A percentile compares a stretch with the other conserved stretches of the same genome.
phyloP scores from a whole-genome alignment of 768 basidiomycete species.

The Coprinellus micaceus region DNA sequence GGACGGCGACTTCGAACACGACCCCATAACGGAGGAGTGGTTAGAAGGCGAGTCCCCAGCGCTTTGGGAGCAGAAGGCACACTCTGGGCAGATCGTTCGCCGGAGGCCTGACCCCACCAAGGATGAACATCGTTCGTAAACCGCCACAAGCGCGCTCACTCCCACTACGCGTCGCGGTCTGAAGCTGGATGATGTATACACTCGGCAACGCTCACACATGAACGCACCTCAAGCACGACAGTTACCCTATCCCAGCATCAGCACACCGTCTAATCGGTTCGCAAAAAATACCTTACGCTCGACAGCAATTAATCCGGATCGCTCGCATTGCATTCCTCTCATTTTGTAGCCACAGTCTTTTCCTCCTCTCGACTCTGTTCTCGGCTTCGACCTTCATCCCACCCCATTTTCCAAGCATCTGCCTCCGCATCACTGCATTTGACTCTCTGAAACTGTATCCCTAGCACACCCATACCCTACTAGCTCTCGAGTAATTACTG shows the following conservation, averaged over 20 bases:
- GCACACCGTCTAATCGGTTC: conserved; percentile 2
- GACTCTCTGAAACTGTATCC: too few relatives aligned
- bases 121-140: conserved; percentile 9
- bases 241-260: neutral
- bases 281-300: conserved; percentile 6
- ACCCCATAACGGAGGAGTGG: conserved; percentile 65
- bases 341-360: conserved; percentile 14
- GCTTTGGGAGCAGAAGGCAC: conserved; percentile 59
- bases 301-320: neutral
- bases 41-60: conserved; percentile 58
- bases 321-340: conserved; percentile 1
- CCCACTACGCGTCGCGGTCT: neutral
- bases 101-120: conserved; percentile 31
- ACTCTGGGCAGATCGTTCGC: conserved; percentile 31
- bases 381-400: conserved; percentile 1
- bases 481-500: too few relatives aligned
- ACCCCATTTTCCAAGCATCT: neutral
- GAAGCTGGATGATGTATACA: conserved; percentile 2
- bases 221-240: neutral
- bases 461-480: too few relatives aligned
- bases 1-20: conserved; percentile 83
- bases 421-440: neutral
- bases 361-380: conserved; percentile 3
- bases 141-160: conserved; percentile 6
- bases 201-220: neutral